A percentile compares a stretch with the other conserved stretches of the same genome.
Conservation (phyloP, 371 early-diverging fungal genomes). For the Zychaea mexicana region DNA sequence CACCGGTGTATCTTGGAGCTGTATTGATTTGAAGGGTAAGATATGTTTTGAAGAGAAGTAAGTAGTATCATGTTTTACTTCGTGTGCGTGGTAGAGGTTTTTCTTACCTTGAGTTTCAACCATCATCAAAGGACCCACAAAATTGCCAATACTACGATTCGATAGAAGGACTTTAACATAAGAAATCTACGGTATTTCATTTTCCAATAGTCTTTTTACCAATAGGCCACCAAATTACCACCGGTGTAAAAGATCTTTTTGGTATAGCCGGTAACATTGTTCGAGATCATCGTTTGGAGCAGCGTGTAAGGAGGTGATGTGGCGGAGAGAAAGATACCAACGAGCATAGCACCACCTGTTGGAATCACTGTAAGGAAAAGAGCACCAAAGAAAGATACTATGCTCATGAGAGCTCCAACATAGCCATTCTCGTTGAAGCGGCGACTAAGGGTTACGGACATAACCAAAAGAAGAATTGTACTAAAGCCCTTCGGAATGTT, state of each 20-base stretch:
- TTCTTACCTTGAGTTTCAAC: conserved; percentile 13
- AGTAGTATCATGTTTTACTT: neutral
- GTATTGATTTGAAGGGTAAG: conserved; percentile 21
- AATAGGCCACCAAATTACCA: conserved; percentile 13
- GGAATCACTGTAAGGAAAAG: conserved; percentile 13
- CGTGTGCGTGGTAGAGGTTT: neutral
- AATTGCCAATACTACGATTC: conserved; percentile 21
- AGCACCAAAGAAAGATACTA: conserved; percentile 12
- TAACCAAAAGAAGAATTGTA: conserved; percentile 5
- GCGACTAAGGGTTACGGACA: conserved; percentile 4
- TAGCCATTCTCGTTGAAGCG: conserved; percentile 2
- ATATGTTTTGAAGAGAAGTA: neutral
- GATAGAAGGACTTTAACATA: neutral
- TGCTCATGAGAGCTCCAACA: conserved; percentile 4
- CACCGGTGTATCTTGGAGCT: conserved; percentile 17
- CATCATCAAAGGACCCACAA: conserved; percentile 25
- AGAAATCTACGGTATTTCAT: neutral
- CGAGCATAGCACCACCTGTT: conserved; percentile 6
- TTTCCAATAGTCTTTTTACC: conserved; percentile 8
- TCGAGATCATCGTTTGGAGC: conserved; percentile 10
- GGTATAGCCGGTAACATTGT: conserved; percentile 21
- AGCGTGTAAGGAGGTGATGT: conserved; percentile 9
- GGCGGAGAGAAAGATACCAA: conserved; percentile 16
- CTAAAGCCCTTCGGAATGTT: conserved; percentile 15
- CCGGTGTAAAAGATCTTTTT: conserved; percentile 23